Base-by-base conservation (phyloP, 2,329 filamentous ascomycete species). In the Pseudogymnoascus destructans region DNA sequence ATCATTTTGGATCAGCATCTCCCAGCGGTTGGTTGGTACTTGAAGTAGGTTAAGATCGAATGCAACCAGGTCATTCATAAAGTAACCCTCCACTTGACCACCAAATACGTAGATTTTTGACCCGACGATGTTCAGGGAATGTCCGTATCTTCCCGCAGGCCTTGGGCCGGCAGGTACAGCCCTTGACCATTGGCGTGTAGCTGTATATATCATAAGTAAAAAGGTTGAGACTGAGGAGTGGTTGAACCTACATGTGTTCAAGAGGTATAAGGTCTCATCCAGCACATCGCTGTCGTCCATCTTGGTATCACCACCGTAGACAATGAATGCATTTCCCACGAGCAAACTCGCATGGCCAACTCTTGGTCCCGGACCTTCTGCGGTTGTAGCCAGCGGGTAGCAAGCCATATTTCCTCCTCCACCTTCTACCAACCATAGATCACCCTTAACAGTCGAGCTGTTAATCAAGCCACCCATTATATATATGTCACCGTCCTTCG, bases 101-200 rank as follows among this genome's bases (percentile, higher is more conserved):
- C 93, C 93, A 69, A 98, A 98, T 27, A 98, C 87, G 73, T 89
- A 98, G 42, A 98, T 92, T 70, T 95, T 97, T 61, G 93, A 97
- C 23, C 92, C 92, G 1, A 98, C 75, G 38, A 98, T 97, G 69
- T 97, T 98, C 61, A 98, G 73, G 0, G 93, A 95, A 70, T 98
- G 93, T 5, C 95, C 93, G 66, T 98, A 98, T 64, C 93, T 86
- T 55, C 93, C 93, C 5, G 89, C 82, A 1, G 93, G 93, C 60
- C 91, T 81, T 35, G 87, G 82, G 1, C 91, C 91, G 10, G 89
- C 85, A 5, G 95, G 93, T 49, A 95, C 79, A 40, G 93, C 91
- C 71, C 91, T 82, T 59, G 95, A 97, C 93, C 93, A 98, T 77
- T 98, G 93, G 66, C 93, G 87, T 59, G 93, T 97, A 62, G 93